Evolutionary conservation across 345 rosid species (phyloP), one percentile per base, ranked within the genome.

Genomic region (Eucalyptus decipiens): DNA sequence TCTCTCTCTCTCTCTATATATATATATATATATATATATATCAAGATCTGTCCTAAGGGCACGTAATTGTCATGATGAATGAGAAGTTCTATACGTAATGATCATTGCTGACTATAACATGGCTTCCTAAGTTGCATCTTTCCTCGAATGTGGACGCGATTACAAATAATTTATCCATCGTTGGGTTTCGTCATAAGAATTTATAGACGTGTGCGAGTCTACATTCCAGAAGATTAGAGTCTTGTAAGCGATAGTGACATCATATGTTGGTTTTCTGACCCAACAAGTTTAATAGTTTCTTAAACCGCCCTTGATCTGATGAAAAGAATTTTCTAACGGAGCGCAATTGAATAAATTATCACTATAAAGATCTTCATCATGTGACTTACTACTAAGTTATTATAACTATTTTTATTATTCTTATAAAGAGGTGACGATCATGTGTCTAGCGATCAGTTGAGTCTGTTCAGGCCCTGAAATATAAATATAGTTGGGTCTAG

Each of bases 281-380:
- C 7, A 76, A 76, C 23, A 76, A 23, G 47, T 21, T 76, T 21
- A 37, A 37, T 42, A 40, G 16, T 40, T 76, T 42, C 28, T 76
- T 21, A 76, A 37, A 23, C 14, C 5, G 4, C 83, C 23, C 15
- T 72, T 37, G 83, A 10, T 34, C 8, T 6, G 28, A 72, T 72
- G 23, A 37, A 37, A 72, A 21, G 2, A 37, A 10, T 6, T 24
- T 23, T 6, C 5, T 4, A 11, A 3, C 5, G 2, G 0, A 37
- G 28, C 8, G 0, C 26, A 72, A 72, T 37, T 42, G 15, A 6
- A 72, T 7, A 2, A 11, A 37, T 37, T 72, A 21, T 72, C 12
- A 37, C 6, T 19, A 72, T 37, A 72, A 11, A 76, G 16, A 43
- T 21, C 16, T 21, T 40, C 28, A 11, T 19, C 28, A 21, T 1